Conservation (phyloP, 176 grass and related monocot species). For the Phyllostachys edulis region DNA sequence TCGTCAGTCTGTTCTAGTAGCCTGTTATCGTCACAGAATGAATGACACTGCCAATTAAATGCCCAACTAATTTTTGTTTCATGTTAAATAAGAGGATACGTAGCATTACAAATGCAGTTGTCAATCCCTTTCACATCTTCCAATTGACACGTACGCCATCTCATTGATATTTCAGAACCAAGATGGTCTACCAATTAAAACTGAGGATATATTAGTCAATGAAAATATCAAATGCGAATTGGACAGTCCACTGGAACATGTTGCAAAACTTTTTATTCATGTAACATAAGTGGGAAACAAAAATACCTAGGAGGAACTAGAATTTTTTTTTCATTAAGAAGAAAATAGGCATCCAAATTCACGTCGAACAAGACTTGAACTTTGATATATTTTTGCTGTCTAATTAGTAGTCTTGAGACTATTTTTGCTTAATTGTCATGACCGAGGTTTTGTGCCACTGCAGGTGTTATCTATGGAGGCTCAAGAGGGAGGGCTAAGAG, state of each 20-base stretch:
- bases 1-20: neutral
- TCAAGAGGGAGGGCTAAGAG: no score
- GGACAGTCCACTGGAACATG: neutral
- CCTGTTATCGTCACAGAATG: neutral
- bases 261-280: neutral
- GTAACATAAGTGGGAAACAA: no score
- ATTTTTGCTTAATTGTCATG: no score
- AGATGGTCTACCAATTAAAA: neutral
- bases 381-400: no score
- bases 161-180: neutral
- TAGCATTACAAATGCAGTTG: slow-evolving; percentile 28
- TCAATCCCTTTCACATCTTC: slow-evolving; percentile 11
- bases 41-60: slow-evolving; percentile 32
- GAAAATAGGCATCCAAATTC: no score
- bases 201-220: neutral
- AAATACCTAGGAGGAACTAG: no score
- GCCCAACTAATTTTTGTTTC: slow-evolving; percentile 38
- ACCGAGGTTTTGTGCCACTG: no score
- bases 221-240: slow-evolving; percentile 17
- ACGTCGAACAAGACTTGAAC: no score
- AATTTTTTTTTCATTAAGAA: no score
- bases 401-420: no score
- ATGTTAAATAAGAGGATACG: neutral
- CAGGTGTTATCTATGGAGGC: no score
- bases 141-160: neutral